Base-by-base conservation (phyloP, 2,329 filamentous ascomycete genomes). In the Aspergillus sp. region DNA sequence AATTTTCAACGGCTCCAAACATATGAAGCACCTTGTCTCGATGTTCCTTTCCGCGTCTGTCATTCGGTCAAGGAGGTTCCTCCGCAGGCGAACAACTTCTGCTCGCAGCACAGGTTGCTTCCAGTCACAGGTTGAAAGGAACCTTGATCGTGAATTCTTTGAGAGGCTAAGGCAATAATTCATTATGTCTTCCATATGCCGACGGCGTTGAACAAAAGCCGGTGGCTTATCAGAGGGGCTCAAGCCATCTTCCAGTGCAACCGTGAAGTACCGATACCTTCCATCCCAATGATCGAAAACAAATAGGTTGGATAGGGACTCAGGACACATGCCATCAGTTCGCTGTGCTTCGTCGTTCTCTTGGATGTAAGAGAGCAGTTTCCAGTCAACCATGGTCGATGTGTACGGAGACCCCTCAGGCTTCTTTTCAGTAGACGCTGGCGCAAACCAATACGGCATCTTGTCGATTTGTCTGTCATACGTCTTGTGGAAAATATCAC, bases 401-500 rank as follows among this genome's bases (percentile, higher is more conserved):
- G 37, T 32, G 13, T 43, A 28, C 6, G 31, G 17, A 6, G 19
- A 20, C 8, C 12, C 25, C 24, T 30, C 15, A 11, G 37, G 15
- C 40, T 39, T 24, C 31, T 14, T 14, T 26, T 41, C 17, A 27
- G 30, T 16, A 30, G 32, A 36, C 39, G 69, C 43, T 4, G 91
- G 89, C 0, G 78, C 82, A 10, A 95, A 51, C 65, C 86, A 94
- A 57, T 95, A 98, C 0, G 86, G 80, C 53, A 94, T 72, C 16
- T 79, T 75, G 1, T 68, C 58, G 0, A 67, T 45, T 11, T 76
- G 67, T 0, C 73, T 65, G 30, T 82, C 76, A 48, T 85, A 98
- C 3, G 70, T 68, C 55, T 98, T 98, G 57, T 86, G 89, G 63
- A 94, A 96, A 0, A 95, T 66, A 45, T 96, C 86, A 11, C 74